Percentiles rank a stretch among this genome's conserved stretches.
phyloP scores from a whole-genome alignment of 2,329 filamentous ascomycete species.

The Lasiodiplodia gonubiensis region DNA sequence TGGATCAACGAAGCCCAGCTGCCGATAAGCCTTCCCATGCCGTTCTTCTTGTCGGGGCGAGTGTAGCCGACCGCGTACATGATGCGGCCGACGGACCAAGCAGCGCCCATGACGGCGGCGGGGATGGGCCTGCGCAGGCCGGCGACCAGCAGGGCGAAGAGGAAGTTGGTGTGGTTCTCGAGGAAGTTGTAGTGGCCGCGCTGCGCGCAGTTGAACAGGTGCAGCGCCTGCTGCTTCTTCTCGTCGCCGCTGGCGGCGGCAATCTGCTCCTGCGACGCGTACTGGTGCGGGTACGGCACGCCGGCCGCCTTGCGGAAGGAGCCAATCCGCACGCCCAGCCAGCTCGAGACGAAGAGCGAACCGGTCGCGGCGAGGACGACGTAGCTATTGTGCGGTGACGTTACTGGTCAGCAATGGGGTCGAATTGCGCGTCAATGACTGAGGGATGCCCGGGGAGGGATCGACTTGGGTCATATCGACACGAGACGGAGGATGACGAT shows the following conservation, averaged over 20 bases:
- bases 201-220: conserved; percentile 53
- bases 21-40: conserved; percentile 48
- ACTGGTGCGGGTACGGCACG: conserved; percentile 63
- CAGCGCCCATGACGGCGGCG: conserved; percentile 52
- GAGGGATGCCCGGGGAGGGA: neutral
- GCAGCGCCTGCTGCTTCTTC: conserved; percentile 50
- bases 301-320: conserved; percentile 58
- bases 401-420: neutral
- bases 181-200: conserved; percentile 62
- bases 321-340: conserved; percentile 57
- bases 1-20: conserved; percentile 7
- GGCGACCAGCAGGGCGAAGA: conserved; percentile 59
- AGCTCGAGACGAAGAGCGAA: conserved; percentile 59
- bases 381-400: conserved; percentile 50
- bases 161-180: conserved; percentile 61
- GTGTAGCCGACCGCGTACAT: conserved; percentile 58
- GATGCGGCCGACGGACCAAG: conserved; percentile 58
- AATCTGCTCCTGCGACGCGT: conserved; percentile 62
- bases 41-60: conserved; percentile 43
- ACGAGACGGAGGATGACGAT: neutral
- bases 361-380: conserved; percentile 61
- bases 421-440: neutral
- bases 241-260: conserved; percentile 41
- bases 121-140: conserved; percentile 60
- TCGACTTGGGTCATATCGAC: neutral